Conservation (phyloP, 2,329 filamentous ascomycete genomes). For the Metarhizium anisopliae region DNA sequence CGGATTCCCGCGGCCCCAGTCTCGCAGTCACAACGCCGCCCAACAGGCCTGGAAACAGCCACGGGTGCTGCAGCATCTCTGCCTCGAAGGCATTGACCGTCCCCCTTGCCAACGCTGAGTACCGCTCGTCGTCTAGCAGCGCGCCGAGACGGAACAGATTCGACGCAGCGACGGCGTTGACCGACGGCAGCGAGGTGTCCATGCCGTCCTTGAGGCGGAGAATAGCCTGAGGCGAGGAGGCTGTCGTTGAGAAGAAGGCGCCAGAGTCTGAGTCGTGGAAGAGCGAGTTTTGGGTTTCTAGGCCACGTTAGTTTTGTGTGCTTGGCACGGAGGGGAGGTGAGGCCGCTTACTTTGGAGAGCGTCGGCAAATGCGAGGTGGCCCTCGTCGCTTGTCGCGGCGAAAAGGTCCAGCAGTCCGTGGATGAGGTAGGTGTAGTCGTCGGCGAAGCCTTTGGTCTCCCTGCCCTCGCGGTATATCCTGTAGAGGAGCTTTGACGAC, state of each 20-base stretch:
- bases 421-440: conserved; percentile 85
- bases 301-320: neutral
- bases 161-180: conserved; percentile 76
- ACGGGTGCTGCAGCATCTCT: conserved; percentile 87
- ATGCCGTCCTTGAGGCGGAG: conserved; percentile 91
- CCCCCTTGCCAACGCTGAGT: conserved; percentile 56
- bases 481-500: conserved; percentile 52
- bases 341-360: conserved; percentile 55
- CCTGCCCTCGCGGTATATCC: conserved; percentile 62
- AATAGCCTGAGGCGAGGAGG: conserved; percentile 58
- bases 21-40: conserved; percentile 65
- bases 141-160: conserved; percentile 78
- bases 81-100: conserved; percentile 82
- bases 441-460: conserved; percentile 74
- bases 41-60: conserved; percentile 78
- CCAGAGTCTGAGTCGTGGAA: conserved; percentile 64
- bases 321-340: neutral
- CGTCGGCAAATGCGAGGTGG: conserved; percentile 73
- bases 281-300: conserved; percentile 61
- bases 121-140: conserved; percentile 57
- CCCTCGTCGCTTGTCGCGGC: conserved; percentile 68
- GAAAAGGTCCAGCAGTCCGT: conserved; percentile 76
- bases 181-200: conserved; percentile 83
- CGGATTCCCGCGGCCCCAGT: conserved; percentile 49
- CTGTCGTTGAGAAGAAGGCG: conserved; percentile 66